Base-by-base conservation (phyloP, 2,329 filamentous ascomycete genomes). In the Lachnum nothofagi region DNA sequence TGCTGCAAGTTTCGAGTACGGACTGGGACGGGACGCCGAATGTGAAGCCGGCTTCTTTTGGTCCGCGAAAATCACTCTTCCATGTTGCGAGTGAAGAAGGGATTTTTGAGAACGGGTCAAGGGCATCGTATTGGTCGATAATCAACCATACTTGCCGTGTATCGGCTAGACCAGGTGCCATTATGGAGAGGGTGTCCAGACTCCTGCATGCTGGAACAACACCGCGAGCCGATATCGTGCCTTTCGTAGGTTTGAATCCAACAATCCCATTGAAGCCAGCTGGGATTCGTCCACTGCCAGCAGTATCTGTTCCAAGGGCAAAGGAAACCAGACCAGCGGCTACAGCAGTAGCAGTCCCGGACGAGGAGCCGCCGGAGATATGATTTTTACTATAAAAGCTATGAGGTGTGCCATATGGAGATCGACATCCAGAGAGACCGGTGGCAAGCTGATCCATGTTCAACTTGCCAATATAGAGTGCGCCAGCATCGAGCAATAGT, bases 381-480 rank as follows among this genome's bases (percentile, higher is more conserved):
- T 74, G 72, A n/a, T 71, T 64, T 33, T 67, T 64, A 56, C 71
- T 64, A 60, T 70, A 79, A 0, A 78, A 68, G 46, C 76, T 80
- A 19, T 74, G 69, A 1, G 78, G 74, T 17, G 71, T 73, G 2
- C 79, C 80, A 52, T 76, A 81, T 0, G 79, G 77, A 1, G 76
- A 80, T 22, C 79, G 72, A 40, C 75, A 78, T 14, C 79, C 80
- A 10, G 74, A 77, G 2, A 83, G 68, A 0, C 80, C 80, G 0
- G 79, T 83, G 2, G 79, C 80, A 3, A 83, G 69, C 61, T 83
- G 79, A 59, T 84, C 80, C 46, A 83, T 70, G 56, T 77, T 78
- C 10, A 70, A 70, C 59, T 82, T 83, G 24, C 79, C 79, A 37
- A 82, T 68, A 48, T 77, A 74, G 3, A 82, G 60, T 1, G 71